Evolutionary conservation across 345 rosid species (phyloP), one percentile per base, ranked within the genome.

Genomic region (Triadica sebifera): DNA sequence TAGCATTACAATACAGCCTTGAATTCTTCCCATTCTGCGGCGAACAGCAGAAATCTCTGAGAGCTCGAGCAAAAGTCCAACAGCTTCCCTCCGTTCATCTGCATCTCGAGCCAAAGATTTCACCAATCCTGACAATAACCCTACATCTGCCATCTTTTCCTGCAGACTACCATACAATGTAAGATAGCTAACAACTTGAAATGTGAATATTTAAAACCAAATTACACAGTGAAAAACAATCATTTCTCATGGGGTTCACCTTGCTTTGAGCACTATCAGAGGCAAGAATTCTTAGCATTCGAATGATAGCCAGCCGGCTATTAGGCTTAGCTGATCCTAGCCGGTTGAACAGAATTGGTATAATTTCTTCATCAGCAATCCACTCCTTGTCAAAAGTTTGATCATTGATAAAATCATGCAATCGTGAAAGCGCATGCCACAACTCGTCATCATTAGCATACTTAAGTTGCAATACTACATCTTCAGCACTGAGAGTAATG

Each of bases 1-100:
- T 75, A 90, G 70, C 90, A 86, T 83, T 56, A 90, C 91, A 58
- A 90, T 87, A 75, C 89, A 88, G 24, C 95, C 95, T 68, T 87
- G 92, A 56, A 87, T 82, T 83, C 85, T 80, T 41, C 92, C 92
- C 22, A 88, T 82, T 22, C 84, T 82, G 43, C 92, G 75, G 83
- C 86, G 80, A 58, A 86, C 88, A 1, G 87, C 68, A 34, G 88
- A 82, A 72, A 83, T 80, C 43, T 82, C 81, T 0, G 95, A 87
- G 45, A 90, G 88, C 60, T 84, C 80, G 55, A 85, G 84, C 75
- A 90, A 50, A 67, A 90, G 74, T 22, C 89, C 91, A 20, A 88
- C 89, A 17, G 91, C 88, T 73, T 90, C 95, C 77, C 87, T 81
- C 49, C 79, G 79, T 65, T 90, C 95, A 50, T 85, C 85, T 25